Conservation (phyloP, 2,329 filamentous ascomycete species). For the Penicillium crustosum region DNA sequence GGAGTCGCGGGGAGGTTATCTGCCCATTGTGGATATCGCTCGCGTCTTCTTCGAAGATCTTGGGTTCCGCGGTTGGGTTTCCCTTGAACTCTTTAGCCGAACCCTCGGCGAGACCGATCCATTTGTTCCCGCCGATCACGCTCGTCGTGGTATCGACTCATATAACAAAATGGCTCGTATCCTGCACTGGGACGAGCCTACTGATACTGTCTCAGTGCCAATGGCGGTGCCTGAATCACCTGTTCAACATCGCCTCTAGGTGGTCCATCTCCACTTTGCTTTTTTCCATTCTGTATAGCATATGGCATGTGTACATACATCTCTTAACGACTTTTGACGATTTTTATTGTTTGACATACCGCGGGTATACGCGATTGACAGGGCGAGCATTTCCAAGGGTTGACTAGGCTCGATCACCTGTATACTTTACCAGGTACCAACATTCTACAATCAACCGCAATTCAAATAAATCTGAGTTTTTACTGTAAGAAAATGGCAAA, state of each 20-base stretch:
- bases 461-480: neutral
- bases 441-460: neutral
- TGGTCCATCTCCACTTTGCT: neutral
- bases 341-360: neutral
- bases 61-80: slow-evolving; percentile 28
- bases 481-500: neutral
- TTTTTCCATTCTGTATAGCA: neutral
- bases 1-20: slow-evolving; percentile 60
- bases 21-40: slow-evolving; percentile 63
- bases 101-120: slow-evolving; percentile 26
- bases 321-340: neutral
- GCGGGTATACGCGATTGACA: neutral
- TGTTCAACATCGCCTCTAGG: slow-evolving; percentile 25
- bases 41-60: slow-evolving; percentile 26
- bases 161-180: slow-evolving; percentile 24
- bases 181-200: slow-evolving; percentile 20
- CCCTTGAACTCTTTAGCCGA: slow-evolving; percentile 27
- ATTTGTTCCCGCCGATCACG: slow-evolving; percentile 25
- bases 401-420: neutral
- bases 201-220: neutral
- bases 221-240: slow-evolving; percentile 10
- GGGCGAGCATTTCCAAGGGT: neutral
- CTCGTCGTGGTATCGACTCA: slow-evolving; percentile 27
- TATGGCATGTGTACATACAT: neutral
- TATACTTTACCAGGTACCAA: too few relatives aligned